These are phyloP conservation scores for Kappamyces sp. DNA, from an alignment of 192 early-diverging fungal species.

Conservation along the genomic window DNA sequence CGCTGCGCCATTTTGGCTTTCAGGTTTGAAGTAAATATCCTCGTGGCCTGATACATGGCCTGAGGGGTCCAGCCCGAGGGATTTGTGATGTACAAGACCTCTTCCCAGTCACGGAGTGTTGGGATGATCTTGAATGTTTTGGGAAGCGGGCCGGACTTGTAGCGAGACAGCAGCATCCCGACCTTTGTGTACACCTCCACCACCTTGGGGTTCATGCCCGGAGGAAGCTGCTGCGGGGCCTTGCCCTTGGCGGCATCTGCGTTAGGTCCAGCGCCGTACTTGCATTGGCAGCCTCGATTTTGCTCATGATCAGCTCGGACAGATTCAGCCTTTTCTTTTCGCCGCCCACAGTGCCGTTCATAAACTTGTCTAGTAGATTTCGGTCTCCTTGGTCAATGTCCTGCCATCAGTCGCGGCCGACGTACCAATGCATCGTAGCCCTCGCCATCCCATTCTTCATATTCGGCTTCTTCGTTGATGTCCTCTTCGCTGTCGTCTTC, in stretches of 20 bases:
- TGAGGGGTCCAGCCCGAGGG: conserved; percentile 96
- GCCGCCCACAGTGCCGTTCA: conserved; percentile 54
- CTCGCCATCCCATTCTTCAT: conserved; percentile 58
- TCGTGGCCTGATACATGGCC: conserved; percentile 90
- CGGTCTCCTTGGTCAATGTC: conserved; percentile 78
- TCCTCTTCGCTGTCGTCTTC: conserved; percentile 60
- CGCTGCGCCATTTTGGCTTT: conserved; percentile 86
- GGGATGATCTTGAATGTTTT: conserved; percentile 99
- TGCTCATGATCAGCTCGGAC: conserved; percentile 94
- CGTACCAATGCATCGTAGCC: conserved; percentile 52
- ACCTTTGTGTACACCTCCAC: conserved; percentile 94
- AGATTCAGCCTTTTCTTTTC: conserved; percentile 81
- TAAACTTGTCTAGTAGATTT: conserved; percentile 82
- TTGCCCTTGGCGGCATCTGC: conserved; percentile 25
- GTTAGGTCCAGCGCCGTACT: conserved; percentile 20
- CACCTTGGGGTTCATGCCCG: conserved; percentile 74
- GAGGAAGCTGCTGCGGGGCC: conserved; percentile 17
- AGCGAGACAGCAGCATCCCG: conserved; percentile 78
- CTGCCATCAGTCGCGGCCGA: conserved; percentile 14
- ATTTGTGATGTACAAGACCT: conserved; percentile 84
- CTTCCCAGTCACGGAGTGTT: conserved; percentile 92
- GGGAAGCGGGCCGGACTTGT: conserved; percentile 91
- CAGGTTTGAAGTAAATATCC: conserved; percentile 96
- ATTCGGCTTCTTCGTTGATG: conserved; percentile 58
- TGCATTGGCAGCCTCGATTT: conserved; percentile 75